Percentiles rank a stretch among this genome's conserved stretches.
Evolutionary conservation across 2,329 filamentous ascomycete species (phyloP).

Genomic region (Pseudogymnoascus destructans): DNA sequence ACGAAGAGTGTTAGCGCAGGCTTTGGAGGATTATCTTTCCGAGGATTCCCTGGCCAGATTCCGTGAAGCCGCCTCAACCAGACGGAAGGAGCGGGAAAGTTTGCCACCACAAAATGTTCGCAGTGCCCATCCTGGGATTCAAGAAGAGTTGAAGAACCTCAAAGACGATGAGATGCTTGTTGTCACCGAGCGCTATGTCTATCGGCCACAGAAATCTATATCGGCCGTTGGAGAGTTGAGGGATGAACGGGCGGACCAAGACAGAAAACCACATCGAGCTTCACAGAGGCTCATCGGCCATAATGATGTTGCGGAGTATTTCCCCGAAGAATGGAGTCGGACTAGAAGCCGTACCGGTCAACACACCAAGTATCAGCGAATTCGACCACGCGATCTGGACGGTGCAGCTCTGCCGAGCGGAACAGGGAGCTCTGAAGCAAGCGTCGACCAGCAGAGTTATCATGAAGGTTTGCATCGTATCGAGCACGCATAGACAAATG

Average conservation of each 20-base stretch:
- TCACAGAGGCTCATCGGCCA: not conserved
- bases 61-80: not conserved
- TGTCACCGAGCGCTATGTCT: conserved; percentile 10
- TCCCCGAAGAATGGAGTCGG: conserved; percentile 4
- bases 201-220: conserved; percentile 1
- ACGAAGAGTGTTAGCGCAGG: not conserved
- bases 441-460: not conserved
- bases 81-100: not conserved
- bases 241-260: not conserved
- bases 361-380: not conserved
- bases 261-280: not conserved
- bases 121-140: not conserved
- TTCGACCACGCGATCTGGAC: not conserved
- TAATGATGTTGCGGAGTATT: not conserved
- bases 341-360: not conserved
- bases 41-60: not conserved
- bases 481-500: not conserved
- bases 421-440: not conserved
- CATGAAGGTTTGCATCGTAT: not conserved
- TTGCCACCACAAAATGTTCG: not conserved
- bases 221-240: not conserved
- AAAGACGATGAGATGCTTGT: conserved; percentile 8
- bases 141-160: not conserved
- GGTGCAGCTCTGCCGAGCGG: not conserved
- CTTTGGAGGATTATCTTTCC: not conserved